A percentile compares a stretch with the other conserved stretches of the same genome.
phyloP scores from a whole-genome alignment of 345 rosid genomes.

The Salix caprea region DNA sequence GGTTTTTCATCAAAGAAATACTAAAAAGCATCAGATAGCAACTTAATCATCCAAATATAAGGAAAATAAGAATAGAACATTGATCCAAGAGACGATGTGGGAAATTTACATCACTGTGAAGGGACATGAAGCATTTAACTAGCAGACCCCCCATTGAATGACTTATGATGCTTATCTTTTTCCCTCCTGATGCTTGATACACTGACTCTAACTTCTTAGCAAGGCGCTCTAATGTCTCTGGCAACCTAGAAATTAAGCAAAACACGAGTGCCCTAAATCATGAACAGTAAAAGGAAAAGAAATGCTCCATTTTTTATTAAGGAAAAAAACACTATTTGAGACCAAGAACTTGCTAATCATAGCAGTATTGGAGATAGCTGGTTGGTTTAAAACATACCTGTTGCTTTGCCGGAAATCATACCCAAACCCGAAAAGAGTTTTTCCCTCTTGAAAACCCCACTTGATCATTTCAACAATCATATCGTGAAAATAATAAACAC shows the following conservation, averaged over 20 bases:
- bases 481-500: constrained; percentile 84
- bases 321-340: no score
- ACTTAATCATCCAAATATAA: background rate
- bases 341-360: background rate
- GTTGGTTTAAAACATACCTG: constrained; percentile 41
- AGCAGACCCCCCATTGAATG: constrained; percentile 98
- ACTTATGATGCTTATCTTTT: constrained; percentile 76
- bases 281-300: background rate
- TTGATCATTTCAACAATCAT: constrained; percentile 88
- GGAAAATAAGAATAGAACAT: background rate
- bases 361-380: background rate
- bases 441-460: constrained; percentile 97
- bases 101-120: constrained; percentile 61
- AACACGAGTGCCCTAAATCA: constrained; percentile 8
- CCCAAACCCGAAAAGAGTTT: constrained; percentile 90
- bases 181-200: constrained; percentile 77
- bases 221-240: constrained; percentile 61
- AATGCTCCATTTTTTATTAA: background rate
- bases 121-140: constrained; percentile 89
- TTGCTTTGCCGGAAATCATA: constrained; percentile 98
- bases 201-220: constrained; percentile 64
- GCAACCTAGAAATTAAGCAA: constrained; percentile 44
- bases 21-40: background rate
- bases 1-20: background rate
- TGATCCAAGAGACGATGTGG: background rate